Base-by-base conservation (phyloP, 139 green algal species). In the Helicosporidium sp. region DNA sequence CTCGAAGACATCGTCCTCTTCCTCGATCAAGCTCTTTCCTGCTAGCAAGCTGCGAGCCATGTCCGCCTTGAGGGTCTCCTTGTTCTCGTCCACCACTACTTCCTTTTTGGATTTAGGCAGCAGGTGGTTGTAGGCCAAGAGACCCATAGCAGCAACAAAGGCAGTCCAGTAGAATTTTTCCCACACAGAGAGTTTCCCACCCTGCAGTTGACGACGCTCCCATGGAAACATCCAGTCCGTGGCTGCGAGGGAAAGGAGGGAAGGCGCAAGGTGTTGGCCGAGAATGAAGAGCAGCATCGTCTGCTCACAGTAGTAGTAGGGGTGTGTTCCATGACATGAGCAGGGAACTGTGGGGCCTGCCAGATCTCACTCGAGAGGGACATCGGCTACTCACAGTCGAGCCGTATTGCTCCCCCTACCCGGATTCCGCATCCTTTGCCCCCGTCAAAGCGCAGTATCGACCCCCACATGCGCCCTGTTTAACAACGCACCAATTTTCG, bases 101-200 rank as follows among this genome's bases (percentile, higher is more conserved):
- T 27, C 36, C 37, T 28, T 39, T 31, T 50, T 50, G 23, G 47
- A 36, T 28, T 17, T 51, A 27, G 42, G 43, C 5, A 36, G 27
- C n/a, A 62, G 31, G n/a, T 64, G 46, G 12, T 63, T 69, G 36
- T 69, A 72, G 7, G 82, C 26, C 5, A 78, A 54, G 15, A 61
- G 22, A 0, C 51, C 31, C 6, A 85, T 59, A 12, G 51, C 77
- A 0, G 48, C 55, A 0, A 80, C 69, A 50, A 83, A 80, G 0
- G 73, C 41, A n/a, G 73, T 72, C 77, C 77, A 89, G 49, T 85
- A 85, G 6, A 69, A 23, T 36, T 78, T 74, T 58, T 89, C 79
- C 67, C 73, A 85, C 12, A 49, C 65, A 2, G 40, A 45, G 37
- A 87, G 64, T 5, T 64, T 49, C 25, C 58, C 61, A 20, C 71